A percentile compares a stretch with the other conserved stretches of the same genome.
These are phyloP conservation scores for Sugiyamaella castrensis DNA, from an alignment of 1,139 yeast genomes.

Conservation along the genomic window DNA sequence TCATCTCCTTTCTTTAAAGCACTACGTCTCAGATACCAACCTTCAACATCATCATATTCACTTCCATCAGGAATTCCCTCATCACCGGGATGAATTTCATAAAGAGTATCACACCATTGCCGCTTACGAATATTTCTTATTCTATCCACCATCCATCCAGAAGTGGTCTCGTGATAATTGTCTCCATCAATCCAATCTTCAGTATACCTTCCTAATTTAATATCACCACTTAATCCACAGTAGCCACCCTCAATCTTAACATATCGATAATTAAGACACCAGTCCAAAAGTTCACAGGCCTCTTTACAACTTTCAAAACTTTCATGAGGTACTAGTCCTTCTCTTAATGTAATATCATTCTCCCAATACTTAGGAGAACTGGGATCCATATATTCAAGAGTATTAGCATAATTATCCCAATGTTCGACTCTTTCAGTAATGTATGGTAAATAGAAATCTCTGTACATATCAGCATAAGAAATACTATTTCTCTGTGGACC, in stretches of 20 bases:
- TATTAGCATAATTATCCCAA: constrained; percentile 34
- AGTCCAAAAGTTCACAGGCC: constrained; percentile 24
- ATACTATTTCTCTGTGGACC: constrained; percentile 31
- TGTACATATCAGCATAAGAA: constrained; percentile 35
- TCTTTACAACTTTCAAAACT: constrained; percentile 25
- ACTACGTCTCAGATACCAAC: constrained; percentile 23
- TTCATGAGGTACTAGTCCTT: constrained; percentile 22
- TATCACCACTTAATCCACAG: constrained; percentile 22
- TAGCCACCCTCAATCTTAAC: constrained; percentile 17
- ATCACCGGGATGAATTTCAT: constrained; percentile 3
- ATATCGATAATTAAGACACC: constrained; percentile 32
- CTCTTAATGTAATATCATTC: constrained; percentile 4
- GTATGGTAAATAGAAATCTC: constrained; percentile 36
- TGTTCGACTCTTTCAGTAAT: constrained; percentile 26
- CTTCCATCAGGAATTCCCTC: constrained; percentile 18
- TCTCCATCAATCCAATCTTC: constrained; percentile 14
- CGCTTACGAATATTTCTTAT: constrained; percentile 30
- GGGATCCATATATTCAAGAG: background rate
- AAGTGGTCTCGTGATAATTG: constrained; percentile 7
- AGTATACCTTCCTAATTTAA: constrained; percentile 23
- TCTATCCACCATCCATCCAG: constrained; percentile 35
- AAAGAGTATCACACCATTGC: constrained; percentile 26
- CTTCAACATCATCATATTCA: constrained; percentile 18
- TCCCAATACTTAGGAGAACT: background rate
- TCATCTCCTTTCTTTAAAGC: too few species aligned